Evolutionary conservation across 129 eudicot species (phyloP).

Genomic region (Helianthus tuberosus): DNA sequence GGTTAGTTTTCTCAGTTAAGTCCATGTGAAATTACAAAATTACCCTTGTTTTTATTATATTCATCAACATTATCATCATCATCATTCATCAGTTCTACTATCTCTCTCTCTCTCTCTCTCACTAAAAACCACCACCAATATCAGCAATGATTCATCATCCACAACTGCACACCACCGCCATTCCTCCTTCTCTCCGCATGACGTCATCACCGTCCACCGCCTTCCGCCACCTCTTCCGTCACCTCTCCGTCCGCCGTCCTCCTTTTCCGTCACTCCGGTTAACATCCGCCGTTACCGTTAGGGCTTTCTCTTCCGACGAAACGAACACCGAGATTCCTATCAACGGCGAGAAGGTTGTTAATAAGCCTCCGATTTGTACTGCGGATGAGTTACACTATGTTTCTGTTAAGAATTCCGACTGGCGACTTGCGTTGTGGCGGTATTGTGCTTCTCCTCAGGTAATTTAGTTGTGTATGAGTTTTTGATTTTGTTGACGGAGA

Average conservation of each 20-base stretch:
- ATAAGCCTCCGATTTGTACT: slow-evolving; percentile 78
- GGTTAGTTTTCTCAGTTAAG: no score
- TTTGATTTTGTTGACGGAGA: neutral
- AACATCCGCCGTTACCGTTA: slow-evolving; percentile 18
- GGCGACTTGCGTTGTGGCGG: slow-evolving; percentile 97
- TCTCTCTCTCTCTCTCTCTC: no score
- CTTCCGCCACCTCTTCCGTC: slow-evolving; percentile 38
- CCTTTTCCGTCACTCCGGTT: slow-evolving; percentile 25
- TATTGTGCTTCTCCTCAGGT: slow-evolving; percentile 81
- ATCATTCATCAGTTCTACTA: no score
- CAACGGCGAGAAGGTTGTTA: slow-evolving; percentile 43
- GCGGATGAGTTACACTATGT: slow-evolving; percentile 97
- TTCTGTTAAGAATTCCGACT: slow-evolving; percentile 56
- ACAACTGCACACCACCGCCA: slow-evolving; percentile 14
- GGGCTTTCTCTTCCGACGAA: slow-evolving; percentile 55
- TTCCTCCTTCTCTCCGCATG: slow-evolving; percentile 46
- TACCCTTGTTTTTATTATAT: no score
- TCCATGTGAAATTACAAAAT: no score
- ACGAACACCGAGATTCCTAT: neutral
- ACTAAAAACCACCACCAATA: no score
- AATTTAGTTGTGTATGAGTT: neutral
- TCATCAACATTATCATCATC: no score
- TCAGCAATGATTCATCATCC: neutral
- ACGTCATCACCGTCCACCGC: slow-evolving; percentile 40
- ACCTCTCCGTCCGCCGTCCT: slow-evolving; percentile 35